These are phyloP conservation scores for Ascocoryne sarcoides DNA, from an alignment of 2,329 filamentous ascomycete species.

Conservation along the genomic window DNA sequence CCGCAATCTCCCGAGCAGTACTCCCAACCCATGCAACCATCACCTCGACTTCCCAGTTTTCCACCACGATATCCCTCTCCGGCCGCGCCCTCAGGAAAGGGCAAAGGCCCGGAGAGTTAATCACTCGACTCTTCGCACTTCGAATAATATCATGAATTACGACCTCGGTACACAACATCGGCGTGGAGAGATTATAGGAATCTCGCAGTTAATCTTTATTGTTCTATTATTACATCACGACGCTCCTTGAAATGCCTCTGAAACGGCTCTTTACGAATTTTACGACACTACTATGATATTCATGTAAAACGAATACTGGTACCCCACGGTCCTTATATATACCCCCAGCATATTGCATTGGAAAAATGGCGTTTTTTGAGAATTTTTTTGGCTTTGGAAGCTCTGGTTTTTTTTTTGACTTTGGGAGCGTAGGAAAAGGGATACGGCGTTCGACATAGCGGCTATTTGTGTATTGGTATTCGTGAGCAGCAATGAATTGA, in stretches of 20 bases:
- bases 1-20: constrained; percentile 14
- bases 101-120: constrained; percentile 27
- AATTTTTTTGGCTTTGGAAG: constrained; percentile 4
- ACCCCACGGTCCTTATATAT: constrained; percentile 16
- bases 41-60: constrained; percentile 18
- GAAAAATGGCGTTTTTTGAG: constrained; percentile 10
- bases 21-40: background rate
- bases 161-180: constrained; percentile 6
- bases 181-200: constrained; percentile 12
- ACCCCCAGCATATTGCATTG: constrained; percentile 13
- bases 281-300: constrained; percentile 24
- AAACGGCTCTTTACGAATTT: constrained; percentile 13
- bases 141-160: constrained; percentile 12
- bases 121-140: constrained; percentile 11
- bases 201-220: constrained; percentile 18
- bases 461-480: constrained; percentile 1
- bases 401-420: background rate
- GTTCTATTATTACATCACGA: constrained; percentile 15
- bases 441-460: constrained; percentile 8
- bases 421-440: constrained; percentile 3
- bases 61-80: constrained; percentile 21
- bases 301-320: constrained; percentile 26
- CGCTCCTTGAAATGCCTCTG: constrained; percentile 21
- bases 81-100: constrained; percentile 20
- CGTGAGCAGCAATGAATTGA: too few relatives aligned